These are phyloP conservation scores for Boletus tomentosulus DNA, from an alignment of 768 basidiomycete species.

Conservation along the genomic window DNA sequence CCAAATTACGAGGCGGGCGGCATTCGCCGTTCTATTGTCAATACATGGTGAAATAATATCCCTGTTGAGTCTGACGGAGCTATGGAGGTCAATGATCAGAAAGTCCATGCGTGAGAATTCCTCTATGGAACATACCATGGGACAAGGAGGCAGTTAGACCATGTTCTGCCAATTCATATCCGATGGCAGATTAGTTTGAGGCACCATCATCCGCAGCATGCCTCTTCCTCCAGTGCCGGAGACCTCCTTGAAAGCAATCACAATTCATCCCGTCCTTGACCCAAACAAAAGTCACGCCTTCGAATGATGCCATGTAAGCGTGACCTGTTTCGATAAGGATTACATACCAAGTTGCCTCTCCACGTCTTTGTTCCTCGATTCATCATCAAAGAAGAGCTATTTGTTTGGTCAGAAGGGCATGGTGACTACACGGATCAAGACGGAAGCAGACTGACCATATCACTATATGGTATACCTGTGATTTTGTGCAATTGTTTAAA, in stretches of 20 bases:
- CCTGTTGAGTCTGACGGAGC: background rate
- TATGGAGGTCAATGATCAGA: background rate
- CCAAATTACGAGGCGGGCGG: conserved; percentile 1
- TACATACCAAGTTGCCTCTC: conserved; percentile 44
- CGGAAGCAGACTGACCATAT: conserved; percentile 54
- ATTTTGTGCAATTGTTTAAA: conserved; percentile 70
- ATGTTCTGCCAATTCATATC: background rate
- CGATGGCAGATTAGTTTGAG: conserved; percentile 4
- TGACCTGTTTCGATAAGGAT: background rate
- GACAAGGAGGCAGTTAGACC: background rate
- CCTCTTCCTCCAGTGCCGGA: conserved; percentile 63
- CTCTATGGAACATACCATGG: conserved; percentile 4
- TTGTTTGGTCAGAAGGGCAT: background rate
- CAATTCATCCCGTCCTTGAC: conserved; percentile 59
- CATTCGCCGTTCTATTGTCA: conserved; percentile 6
- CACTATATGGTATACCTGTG: conserved; percentile 72
- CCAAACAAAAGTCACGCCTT: conserved; percentile 81
- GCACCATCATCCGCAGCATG: conserved; percentile 23
- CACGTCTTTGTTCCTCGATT: conserved; percentile 51
- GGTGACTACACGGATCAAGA: background rate
- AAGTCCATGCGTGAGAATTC: background rate
- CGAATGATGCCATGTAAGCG: background rate
- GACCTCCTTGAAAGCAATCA: conserved; percentile 64
- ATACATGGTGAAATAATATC: background rate
- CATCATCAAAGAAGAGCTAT: conserved; percentile 73